Evolutionary conservation across 805 yeast species (phyloP).

Genomic region (Myxozyma melibiosi): DNA sequence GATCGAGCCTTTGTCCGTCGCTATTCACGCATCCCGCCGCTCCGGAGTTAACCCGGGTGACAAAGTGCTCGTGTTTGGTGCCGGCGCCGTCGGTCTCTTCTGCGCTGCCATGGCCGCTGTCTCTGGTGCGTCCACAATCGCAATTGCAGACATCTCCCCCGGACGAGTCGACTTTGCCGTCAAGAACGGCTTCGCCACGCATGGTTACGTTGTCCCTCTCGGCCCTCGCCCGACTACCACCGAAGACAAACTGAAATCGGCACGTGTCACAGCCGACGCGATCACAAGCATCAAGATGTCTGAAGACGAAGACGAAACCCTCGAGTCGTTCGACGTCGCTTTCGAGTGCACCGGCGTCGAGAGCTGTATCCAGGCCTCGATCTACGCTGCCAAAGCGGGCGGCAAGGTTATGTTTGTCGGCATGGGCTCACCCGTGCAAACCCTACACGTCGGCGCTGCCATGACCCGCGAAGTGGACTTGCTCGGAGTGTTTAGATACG

Average conservation of each 20-base stretch:
- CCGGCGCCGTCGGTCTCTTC: constrained; percentile 81
- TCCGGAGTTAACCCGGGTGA: constrained; percentile 65
- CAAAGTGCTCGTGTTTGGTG: constrained; percentile 71
- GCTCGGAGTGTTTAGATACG: constrained; percentile 41
- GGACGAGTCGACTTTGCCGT: constrained; percentile 42
- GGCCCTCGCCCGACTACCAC: constrained; percentile 24
- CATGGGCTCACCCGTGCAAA: constrained; percentile 41
- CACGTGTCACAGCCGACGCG: constrained; percentile 36
- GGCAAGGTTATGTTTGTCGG: constrained; percentile 39
- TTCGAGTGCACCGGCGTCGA: constrained; percentile 61
- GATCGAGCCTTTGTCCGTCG: constrained; percentile 83
- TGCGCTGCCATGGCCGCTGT: constrained; percentile 69
- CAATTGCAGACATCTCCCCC: constrained; percentile 63
- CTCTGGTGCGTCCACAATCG: constrained; percentile 68
- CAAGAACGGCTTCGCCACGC: constrained; percentile 40
- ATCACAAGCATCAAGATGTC: constrained; percentile 21
- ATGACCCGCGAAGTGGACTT: constrained; percentile 40
- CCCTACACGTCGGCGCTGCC: constrained; percentile 41
- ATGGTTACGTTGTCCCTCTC: constrained; percentile 36
- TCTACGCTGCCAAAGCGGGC: constrained; percentile 42
- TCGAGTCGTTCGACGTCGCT: constrained; percentile 31
- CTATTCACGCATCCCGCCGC: constrained; percentile 70
- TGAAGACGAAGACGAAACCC: constrained; percentile 17
- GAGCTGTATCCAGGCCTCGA: constrained; percentile 50
- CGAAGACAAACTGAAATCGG: constrained; percentile 33